A percentile compares a stretch with the other conserved stretches of the same genome.
Evolutionary conservation across 345 rosid genomes (phyloP).

Genomic region (Psidium friedrichsthalianum): DNA sequence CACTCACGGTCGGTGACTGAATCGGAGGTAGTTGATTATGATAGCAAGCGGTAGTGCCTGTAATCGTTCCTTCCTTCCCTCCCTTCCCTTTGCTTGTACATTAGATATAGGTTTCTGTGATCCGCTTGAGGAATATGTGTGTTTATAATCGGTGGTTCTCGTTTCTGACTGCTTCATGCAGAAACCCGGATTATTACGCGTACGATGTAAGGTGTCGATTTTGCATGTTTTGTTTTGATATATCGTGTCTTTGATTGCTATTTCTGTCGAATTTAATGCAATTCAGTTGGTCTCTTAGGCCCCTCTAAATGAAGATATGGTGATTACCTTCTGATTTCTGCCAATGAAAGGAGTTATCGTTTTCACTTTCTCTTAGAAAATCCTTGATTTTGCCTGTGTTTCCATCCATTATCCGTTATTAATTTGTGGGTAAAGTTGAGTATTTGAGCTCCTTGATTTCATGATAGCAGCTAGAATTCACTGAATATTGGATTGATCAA

Average conservation of each 20-base stretch:
- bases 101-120: background rate
- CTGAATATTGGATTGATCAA: background rate
- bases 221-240: background rate
- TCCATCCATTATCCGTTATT: background rate
- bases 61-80: background rate
- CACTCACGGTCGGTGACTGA: slow-evolving; percentile 74
- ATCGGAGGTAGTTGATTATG: slow-evolving; percentile 68
- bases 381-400: background rate
- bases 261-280: background rate
- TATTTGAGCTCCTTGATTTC: background rate
- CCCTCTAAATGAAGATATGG: background rate
- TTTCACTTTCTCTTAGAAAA: background rate
- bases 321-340: background rate
- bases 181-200: background rate
- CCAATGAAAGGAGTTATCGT: background rate
- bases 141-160: background rate
- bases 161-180: background rate
- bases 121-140: background rate
- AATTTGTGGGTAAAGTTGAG: background rate
- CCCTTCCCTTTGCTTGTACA: background rate
- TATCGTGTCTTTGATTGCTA: background rate
- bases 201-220: background rate
- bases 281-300: background rate
- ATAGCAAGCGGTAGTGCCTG: slow-evolving; percentile 11
- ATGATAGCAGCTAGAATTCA: background rate